phyloP scores from a whole-genome alignment of 1,284 basidiomycete species.

The Trichosporon asahii region DNA sequence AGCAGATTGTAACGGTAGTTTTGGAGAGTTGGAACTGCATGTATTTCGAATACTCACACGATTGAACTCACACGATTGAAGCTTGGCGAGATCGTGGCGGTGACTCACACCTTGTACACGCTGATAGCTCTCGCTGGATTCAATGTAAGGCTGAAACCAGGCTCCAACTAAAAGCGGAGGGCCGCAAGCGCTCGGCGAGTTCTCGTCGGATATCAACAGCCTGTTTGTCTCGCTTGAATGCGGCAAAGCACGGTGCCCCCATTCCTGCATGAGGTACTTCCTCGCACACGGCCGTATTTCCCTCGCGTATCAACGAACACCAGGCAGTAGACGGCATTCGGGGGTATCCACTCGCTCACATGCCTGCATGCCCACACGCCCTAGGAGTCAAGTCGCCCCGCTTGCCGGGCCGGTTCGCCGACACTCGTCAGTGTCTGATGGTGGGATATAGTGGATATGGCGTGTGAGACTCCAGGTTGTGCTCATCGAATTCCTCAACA shows the following conservation, averaged over 20 bases:
- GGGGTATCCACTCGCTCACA: too few species aligned
- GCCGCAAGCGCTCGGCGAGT: too few species aligned
- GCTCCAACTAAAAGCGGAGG: too few species aligned
- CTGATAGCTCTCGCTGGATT: not conserved
- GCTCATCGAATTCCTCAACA: not conserved
- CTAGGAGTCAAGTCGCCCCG: not conserved
- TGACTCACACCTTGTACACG: not conserved
- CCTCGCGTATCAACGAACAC: not conserved
- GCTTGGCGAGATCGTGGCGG: too few species aligned
- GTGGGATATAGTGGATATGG: not conserved
- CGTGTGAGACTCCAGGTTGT: too few species aligned
- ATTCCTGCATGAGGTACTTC: not conserved
- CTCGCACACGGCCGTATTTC: not conserved
- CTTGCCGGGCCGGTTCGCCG: not conserved
- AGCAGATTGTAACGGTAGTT: not conserved
- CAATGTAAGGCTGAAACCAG: not conserved
- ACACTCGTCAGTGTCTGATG: not conserved
- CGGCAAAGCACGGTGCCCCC: too few species aligned
- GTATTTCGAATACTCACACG: not conserved
- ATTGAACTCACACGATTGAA: too few species aligned
- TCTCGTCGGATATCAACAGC: too few species aligned
- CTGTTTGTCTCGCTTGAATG: too few species aligned
- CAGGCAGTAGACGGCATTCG: not conserved
- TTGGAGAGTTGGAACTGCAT: not conserved
- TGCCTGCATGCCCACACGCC: too few species aligned